A percentile compares a stretch with the other conserved stretches of the same genome.
Conservation (phyloP, 1,139 yeast species). For the Zygoascus meyerae region DNA sequence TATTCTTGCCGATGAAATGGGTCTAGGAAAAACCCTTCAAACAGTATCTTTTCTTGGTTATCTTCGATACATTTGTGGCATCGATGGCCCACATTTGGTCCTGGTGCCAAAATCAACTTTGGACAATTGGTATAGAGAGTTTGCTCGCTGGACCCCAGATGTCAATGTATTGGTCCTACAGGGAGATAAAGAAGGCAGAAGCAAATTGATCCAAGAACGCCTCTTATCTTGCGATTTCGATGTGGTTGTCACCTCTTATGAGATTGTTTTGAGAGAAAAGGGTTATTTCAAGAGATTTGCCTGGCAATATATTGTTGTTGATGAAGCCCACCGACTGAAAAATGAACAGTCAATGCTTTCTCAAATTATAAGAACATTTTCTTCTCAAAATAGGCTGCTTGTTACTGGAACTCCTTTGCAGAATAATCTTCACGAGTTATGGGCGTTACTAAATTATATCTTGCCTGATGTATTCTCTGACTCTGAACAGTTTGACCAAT, state of each 20-base stretch:
- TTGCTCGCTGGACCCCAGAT: slow-evolving; percentile 94
- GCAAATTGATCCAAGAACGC: slow-evolving; percentile 50
- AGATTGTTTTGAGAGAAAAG: slow-evolving; percentile 87
- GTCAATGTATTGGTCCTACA: slow-evolving; percentile 78
- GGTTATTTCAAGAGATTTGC: slow-evolving; percentile 69
- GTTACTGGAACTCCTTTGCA: slow-evolving; percentile 97
- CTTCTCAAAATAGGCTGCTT: slow-evolving; percentile 74
- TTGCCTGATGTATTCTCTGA: slow-evolving; percentile 94
- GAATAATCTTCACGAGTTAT: slow-evolving; percentile 87
- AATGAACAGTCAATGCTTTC: slow-evolving; percentile 88
- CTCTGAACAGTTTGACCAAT: slow-evolving; percentile 80
- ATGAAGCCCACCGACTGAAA: slow-evolving; percentile 95
- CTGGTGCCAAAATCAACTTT: slow-evolving; percentile 93
- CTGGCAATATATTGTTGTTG: slow-evolving; percentile 93
- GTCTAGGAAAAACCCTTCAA: slow-evolving; percentile 91
- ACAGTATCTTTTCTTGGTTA: slow-evolving; percentile 89
- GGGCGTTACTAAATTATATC: slow-evolving; percentile 88
- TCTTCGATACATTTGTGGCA: slow-evolving; percentile 64
- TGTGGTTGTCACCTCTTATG: slow-evolving; percentile 84
- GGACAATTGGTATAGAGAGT: slow-evolving; percentile 94
- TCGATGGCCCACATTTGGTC: slow-evolving; percentile 87
- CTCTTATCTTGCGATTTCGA: slow-evolving; percentile 75
- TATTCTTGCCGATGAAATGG: slow-evolving; percentile 97
- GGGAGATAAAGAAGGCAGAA: slow-evolving; percentile 78
- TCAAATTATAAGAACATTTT: slow-evolving; percentile 80